Conservation (phyloP, 768 basidiomycete species). For the Termitomyces sp. region DNA sequence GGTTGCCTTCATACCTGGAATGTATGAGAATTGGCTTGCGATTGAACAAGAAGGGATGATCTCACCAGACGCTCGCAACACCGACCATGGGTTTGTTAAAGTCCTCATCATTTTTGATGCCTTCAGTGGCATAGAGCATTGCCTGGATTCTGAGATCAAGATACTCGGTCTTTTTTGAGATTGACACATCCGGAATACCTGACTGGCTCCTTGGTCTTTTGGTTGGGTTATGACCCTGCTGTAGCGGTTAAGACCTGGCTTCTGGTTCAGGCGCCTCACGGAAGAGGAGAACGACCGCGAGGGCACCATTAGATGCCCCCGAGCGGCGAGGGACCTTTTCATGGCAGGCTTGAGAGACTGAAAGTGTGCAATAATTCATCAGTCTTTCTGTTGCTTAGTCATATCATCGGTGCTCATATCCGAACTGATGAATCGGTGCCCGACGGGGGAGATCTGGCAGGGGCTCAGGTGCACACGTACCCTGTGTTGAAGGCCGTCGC, state of each 20-base stretch:
- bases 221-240: constrained; percentile 82
- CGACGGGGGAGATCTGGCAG: not conserved
- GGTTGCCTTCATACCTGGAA: constrained; percentile 95
- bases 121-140: constrained; percentile 99
- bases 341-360: constrained; percentile 11
- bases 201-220: constrained; percentile 93
- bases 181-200: constrained; percentile 38
- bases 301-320: constrained; percentile 17
- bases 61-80: constrained; percentile 92
- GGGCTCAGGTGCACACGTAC: not conserved
- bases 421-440: constrained; percentile 1
- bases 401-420: constrained; percentile 9
- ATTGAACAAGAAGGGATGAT: constrained; percentile 8
- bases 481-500: not conserved
- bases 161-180: not conserved
- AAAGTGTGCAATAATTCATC: not conserved
- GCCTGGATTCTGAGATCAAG: constrained; percentile 46
- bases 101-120: constrained; percentile 72
- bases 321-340: constrained; percentile 17
- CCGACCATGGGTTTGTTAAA: constrained; percentile 97
- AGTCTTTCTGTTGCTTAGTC: constrained; percentile 12
- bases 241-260: constrained; percentile 57
- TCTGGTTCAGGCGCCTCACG: constrained; percentile 29
- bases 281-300: constrained; percentile 34
- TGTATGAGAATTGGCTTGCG: constrained; percentile 8